Evolutionary conservation across 2,329 filamentous ascomycete species (phyloP).

Genomic region (Knufia petricola): DNA sequence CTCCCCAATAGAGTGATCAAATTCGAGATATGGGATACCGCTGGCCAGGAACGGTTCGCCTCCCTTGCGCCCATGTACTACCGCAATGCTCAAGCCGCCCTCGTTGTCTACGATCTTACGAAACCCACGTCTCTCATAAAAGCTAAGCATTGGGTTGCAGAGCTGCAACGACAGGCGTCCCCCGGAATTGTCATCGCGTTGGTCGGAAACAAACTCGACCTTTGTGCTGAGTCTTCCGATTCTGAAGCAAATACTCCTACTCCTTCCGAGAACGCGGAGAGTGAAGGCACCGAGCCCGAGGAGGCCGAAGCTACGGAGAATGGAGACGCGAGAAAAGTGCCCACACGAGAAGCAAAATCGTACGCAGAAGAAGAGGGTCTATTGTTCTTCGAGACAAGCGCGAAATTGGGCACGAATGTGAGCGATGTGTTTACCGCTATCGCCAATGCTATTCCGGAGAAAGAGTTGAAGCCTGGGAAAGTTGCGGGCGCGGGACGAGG

Average conservation of each 20-base stretch:
- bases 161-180: conserved; percentile 89
- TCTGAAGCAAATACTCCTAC: conserved; percentile 24
- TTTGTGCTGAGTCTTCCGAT: conserved; percentile 54
- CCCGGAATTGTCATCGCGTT: conserved; percentile 95
- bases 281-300: conserved; percentile 20
- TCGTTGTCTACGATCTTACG: conserved; percentile 97
- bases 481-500: conserved; percentile 50
- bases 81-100: conserved; percentile 92
- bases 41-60: conserved; percentile 93
- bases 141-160: conserved; percentile 97
- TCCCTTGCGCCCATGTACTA: conserved; percentile 99
- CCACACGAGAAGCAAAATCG: conserved; percentile 78
- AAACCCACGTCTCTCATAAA: conserved; percentile 92
- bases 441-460: conserved; percentile 95
- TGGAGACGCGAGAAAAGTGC: conserved; percentile 74
- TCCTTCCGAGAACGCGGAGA: conserved; percentile 32
- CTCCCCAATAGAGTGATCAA: conserved; percentile 80
- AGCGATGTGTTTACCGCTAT: conserved; percentile 96
- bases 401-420: conserved; percentile 91
- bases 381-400: conserved; percentile 95
- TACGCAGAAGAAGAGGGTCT: conserved; percentile 93
- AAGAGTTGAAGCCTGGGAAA: conserved; percentile 70
- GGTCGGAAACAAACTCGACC: conserved; percentile 92
- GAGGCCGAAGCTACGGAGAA: conserved; percentile 52
- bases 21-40: conserved; percentile 97